phyloP scores from a whole-genome alignment of 2,329 filamentous ascomycete genomes.

The Hirsutella thompsonii region DNA sequence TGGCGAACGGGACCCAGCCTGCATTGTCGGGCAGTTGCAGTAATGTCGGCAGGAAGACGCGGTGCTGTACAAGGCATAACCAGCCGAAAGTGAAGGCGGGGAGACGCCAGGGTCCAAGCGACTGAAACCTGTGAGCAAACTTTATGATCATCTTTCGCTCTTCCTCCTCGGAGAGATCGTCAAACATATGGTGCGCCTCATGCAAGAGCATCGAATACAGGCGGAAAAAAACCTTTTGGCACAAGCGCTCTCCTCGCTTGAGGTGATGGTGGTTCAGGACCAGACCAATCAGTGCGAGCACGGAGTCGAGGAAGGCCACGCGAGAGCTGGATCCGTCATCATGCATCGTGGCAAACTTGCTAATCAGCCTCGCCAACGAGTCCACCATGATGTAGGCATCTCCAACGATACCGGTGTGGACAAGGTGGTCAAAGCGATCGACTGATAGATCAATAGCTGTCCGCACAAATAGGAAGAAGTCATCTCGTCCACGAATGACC shows the following conservation, averaged over 20 bases:
- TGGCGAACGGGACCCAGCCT: slow-evolving; percentile 67
- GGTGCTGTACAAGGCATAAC: slow-evolving; percentile 71
- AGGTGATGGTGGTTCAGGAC: slow-evolving; percentile 78
- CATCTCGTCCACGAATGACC: slow-evolving; percentile 61
- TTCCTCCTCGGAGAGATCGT: slow-evolving; percentile 47
- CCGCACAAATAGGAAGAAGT: slow-evolving; percentile 68
- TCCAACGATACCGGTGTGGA: slow-evolving; percentile 44
- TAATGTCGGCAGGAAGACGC: slow-evolving; percentile 70
- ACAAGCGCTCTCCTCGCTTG: slow-evolving; percentile 68
- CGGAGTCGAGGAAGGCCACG: slow-evolving; percentile 60
- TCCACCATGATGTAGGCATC: slow-evolving; percentile 56
- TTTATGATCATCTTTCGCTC: slow-evolving; percentile 57
- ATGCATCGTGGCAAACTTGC: slow-evolving; percentile 62
- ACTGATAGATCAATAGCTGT: slow-evolving; percentile 70
- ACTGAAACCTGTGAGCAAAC: slow-evolving; percentile 58
- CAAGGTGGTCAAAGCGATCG: slow-evolving; percentile 61
- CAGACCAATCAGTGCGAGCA: slow-evolving; percentile 65
- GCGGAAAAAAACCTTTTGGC: slow-evolving; percentile 82
- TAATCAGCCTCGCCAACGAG: slow-evolving; percentile 69
- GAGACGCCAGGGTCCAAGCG: slow-evolving; percentile 63
- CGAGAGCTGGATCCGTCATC: slow-evolving; percentile 51
- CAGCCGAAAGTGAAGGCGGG: slow-evolving; percentile 79
- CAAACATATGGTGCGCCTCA: slow-evolving; percentile 49
- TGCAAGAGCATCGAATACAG: slow-evolving; percentile 75
- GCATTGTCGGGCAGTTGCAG: slow-evolving; percentile 52